Evolutionary conservation across 352 stramenopile genomes (phyloP).

Genomic region (Phytophthora idaei): DNA sequence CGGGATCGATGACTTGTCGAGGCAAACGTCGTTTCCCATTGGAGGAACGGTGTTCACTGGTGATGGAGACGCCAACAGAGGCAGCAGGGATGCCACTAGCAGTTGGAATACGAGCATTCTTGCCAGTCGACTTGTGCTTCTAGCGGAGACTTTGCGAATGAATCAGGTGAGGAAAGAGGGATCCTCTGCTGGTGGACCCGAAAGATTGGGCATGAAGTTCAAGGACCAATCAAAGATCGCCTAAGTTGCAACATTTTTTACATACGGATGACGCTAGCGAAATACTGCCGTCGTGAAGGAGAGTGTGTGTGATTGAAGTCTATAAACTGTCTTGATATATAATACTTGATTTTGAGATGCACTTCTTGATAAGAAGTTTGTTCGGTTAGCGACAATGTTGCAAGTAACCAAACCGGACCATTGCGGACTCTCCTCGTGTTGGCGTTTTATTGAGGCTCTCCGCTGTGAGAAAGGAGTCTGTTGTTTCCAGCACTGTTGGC

Average conservation of each 20-base stretch:
- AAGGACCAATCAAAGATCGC: conserved; percentile 1
- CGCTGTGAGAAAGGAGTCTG: not conserved
- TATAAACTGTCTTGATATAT: too few species aligned
- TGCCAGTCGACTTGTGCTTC: conserved; percentile 2
- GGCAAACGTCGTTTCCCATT: conserved; percentile 19
- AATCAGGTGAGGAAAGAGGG: conserved; percentile 5
- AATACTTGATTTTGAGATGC: too few species aligned
- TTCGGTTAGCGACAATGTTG: too few species aligned
- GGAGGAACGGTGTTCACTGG: not conserved
- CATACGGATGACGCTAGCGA: too few species aligned
- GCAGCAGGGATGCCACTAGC: conserved; percentile 8
- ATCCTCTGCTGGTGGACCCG: not conserved
- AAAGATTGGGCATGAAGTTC: conserved; percentile 7
- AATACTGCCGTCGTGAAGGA: too few species aligned
- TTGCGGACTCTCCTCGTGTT: not conserved
- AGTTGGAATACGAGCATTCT: conserved; percentile 10
- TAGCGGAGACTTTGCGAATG: conserved; percentile 12
- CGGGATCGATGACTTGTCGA: conserved; percentile 22
- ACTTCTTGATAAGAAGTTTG: too few species aligned
- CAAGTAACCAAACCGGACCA: too few species aligned
- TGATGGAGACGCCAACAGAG: conserved; percentile 3
- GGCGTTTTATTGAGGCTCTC: not conserved
- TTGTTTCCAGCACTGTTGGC: not conserved
- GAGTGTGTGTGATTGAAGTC: too few species aligned
- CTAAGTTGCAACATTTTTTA: too few species aligned